Conservation (phyloP, 2,329 filamentous ascomycete species). For the Xylaria digitata region DNA sequence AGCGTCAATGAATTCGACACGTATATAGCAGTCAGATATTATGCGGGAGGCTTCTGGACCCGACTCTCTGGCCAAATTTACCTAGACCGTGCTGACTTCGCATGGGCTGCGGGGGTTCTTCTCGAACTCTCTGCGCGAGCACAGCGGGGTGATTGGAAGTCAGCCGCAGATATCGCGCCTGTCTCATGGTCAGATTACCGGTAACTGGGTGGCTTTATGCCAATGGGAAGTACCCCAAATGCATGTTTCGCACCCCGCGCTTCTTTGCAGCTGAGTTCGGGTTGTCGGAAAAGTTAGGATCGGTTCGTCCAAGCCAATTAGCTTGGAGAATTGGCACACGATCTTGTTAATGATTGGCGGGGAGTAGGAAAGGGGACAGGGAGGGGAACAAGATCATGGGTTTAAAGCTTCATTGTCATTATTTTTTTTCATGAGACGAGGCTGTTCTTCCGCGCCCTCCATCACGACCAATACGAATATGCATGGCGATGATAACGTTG, state of each 20-base stretch:
- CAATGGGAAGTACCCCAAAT: constrained; percentile 26
- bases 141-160: constrained; percentile 38
- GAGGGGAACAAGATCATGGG: constrained; percentile 15
- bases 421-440: constrained; percentile 20
- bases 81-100: constrained; percentile 46
- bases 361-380: background rate
- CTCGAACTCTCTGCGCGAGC: constrained; percentile 46
- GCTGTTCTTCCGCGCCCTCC: constrained; percentile 33
- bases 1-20: constrained; percentile 48
- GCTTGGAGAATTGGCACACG: constrained; percentile 28
- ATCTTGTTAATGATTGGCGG: constrained; percentile 19
- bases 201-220: constrained; percentile 19
- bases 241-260: constrained; percentile 31
- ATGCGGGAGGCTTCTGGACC: constrained; percentile 46
- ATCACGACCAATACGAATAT: constrained; percentile 32
- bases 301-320: constrained; percentile 22
- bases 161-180: constrained; percentile 11
- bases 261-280: constrained; percentile 26
- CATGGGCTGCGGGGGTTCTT: constrained; percentile 46
- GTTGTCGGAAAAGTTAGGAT: constrained; percentile 7
- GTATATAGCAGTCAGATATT: constrained; percentile 47
- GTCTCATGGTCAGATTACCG: constrained; percentile 20
- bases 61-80: constrained; percentile 47
- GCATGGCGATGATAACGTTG: constrained; percentile 14
- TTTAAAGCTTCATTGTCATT: constrained; percentile 21